Base-by-base conservation (phyloP, 306 rosid genomes). In the Corylus americana region DNA sequence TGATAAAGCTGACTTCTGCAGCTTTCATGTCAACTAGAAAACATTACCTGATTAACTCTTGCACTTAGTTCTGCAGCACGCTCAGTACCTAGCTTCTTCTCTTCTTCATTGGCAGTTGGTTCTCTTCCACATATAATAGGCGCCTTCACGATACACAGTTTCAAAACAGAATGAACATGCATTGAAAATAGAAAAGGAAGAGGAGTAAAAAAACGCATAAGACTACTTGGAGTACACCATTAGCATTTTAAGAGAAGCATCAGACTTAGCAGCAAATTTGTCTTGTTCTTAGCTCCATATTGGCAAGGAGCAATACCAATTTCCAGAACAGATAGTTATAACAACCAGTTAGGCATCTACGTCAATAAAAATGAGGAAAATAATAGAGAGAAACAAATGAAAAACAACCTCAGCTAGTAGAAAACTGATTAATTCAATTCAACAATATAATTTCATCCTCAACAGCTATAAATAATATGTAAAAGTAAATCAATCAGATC, bases 51-150 rank as follows among this genome's bases (percentile, higher is more conserved):
- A 76, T 94, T 94, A 78, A 94, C 98, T 79, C 83, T 86, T 54
- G 81, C 89, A 85, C 98, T 94, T 86, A 94, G 83, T 86, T 92
- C 98, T 42, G 91, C 76, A 45, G 97, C 85, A 70, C 97, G 97
- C 77, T 92, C 92, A 74, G 81, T 84, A 68, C 98, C 89, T 70
- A 94, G 89, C 87, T 83, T 92, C 94, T 89, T 92, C 83, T 92
- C 97, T 83, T 91, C 97, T 63, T 84, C 83, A 35, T 87, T 79
- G 71, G 95, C 90, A 78, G 87, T 83, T 68, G 98, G 98, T 89
- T 94, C 98, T 85, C 98, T 93, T 85, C 98, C 98, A 54, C 92
- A 85, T 72, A 94, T 90, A 80, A 92, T 94, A 0, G 97, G 98
- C 14, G 95, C 91, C 98, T 94, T 83, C 78, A 87, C 29, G 66